Conservation (phyloP, 306 rosid species). For the Begonia loranthoides region DNA sequence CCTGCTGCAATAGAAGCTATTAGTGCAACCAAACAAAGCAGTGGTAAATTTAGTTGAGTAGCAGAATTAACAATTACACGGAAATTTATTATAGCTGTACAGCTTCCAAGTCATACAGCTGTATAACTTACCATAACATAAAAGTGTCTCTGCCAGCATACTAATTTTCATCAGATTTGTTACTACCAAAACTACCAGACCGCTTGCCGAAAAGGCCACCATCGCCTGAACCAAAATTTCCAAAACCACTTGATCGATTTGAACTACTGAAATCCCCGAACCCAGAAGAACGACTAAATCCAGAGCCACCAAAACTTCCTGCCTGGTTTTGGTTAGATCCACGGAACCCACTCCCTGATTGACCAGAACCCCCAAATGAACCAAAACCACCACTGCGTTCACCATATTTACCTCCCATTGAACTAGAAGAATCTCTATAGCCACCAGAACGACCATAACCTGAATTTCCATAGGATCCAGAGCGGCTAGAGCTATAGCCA, state of each 20-base stretch:
- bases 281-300: conserved; percentile 27
- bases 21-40: too few species aligned
- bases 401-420: conserved; percentile 16
- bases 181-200: conserved; percentile 16
- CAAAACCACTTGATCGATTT: conserved; percentile 17
- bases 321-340: conserved; percentile 29
- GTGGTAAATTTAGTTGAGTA: too few species aligned
- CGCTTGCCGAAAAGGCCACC: conserved; percentile 14
- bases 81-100: too few species aligned
- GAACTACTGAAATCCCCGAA: conserved; percentile 24
- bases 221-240: conserved; percentile 6
- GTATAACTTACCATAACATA: too few species aligned
- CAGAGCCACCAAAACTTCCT: conserved; percentile 36
- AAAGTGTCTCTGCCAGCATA: background rate
- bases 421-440: conserved; percentile 22
- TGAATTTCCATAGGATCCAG: conserved; percentile 22
- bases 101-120: too few species aligned
- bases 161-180: conserved; percentile 5
- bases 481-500: conserved; percentile 36
- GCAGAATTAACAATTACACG: too few species aligned
- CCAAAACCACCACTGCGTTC: conserved; percentile 32
- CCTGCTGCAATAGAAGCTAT: too few species aligned
- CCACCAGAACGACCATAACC: conserved; percentile 34
- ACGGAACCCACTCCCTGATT: conserved; percentile 24
- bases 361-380: conserved; percentile 25